Evolutionary conservation across 164 flowering plant species (phyloP).

Genomic region (Saururus chinensis): DNA sequence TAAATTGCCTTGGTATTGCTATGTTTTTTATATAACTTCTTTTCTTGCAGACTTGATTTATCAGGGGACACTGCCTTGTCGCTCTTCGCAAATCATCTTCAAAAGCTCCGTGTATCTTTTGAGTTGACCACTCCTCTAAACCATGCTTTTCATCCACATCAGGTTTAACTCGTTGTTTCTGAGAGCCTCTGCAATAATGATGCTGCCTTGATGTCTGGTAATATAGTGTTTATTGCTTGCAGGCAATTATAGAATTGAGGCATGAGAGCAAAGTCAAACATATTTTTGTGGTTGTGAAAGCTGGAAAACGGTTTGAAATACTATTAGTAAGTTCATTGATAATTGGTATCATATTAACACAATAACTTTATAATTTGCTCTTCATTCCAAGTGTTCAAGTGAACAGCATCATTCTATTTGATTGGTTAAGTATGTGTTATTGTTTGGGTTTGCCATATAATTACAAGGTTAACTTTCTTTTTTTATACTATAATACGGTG

Average conservation of each 20-base stretch:
- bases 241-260: conserved; percentile 81
- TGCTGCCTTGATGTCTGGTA: background rate
- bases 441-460: too few relatives aligned
- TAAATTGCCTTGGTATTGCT: background rate
- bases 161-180: conserved; percentile 33
- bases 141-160: conserved; percentile 69
- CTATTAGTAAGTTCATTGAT: conserved; percentile 29
- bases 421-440: too few relatives aligned
- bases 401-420: too few relatives aligned
- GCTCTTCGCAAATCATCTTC: conserved; percentile 87
- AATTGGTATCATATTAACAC: background rate
- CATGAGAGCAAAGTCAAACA: conserved; percentile 89
- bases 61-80: conserved; percentile 41
- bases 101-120: conserved; percentile 76
- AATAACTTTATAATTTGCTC: too few relatives aligned
- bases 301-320: conserved; percentile 63
- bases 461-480: too few relatives aligned
- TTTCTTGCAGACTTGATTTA: conserved; percentile 32
- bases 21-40: background rate
- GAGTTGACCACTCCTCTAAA: conserved; percentile 55
- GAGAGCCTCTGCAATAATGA: background rate
- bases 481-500: too few relatives aligned
- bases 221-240: conserved; percentile 19
- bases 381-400: too few relatives aligned
- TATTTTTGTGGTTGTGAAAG: conserved; percentile 53